phyloP scores from a whole-genome alignment of 768 basidiomycete species.

The Kwoniella bestiolae region DNA sequence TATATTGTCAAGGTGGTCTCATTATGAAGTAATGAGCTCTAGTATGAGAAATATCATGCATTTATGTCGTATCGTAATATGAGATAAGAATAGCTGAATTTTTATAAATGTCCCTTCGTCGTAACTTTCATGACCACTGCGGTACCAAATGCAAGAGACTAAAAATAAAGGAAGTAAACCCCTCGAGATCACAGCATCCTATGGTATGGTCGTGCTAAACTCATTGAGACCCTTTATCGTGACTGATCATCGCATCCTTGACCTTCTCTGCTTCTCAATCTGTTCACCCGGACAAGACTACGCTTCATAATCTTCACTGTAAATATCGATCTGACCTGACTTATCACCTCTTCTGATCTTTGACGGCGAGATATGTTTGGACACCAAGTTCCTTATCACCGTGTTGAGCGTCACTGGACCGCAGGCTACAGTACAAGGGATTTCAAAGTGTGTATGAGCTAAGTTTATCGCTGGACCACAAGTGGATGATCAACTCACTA shows the following conservation, averaged over 20 bases:
- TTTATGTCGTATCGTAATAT: constrained; percentile 5
- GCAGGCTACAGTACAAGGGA: constrained; percentile 62
- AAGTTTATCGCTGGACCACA: background rate
- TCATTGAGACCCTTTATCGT: no score
- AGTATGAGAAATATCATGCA: background rate
- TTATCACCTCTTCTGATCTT: constrained; percentile 65
- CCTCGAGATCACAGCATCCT: no score
- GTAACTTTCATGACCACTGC: background rate
- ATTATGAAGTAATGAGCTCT: background rate
- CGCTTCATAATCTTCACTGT: constrained; percentile 72
- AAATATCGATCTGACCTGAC: constrained; percentile 66
- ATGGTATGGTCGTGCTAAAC: no score
- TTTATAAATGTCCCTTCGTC: background rate
- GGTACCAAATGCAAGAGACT: background rate
- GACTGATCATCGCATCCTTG: background rate
- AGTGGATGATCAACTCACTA: constrained; percentile 65
- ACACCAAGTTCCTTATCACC: constrained; percentile 69
- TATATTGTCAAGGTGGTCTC: background rate
- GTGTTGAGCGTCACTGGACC: constrained; percentile 73
- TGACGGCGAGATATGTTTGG: constrained; percentile 66
- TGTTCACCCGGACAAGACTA: constrained; percentile 44
- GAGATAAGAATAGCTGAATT: background rate
- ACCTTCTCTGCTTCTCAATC: background rate
- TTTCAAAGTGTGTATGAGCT: background rate
- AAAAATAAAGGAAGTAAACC: background rate